These are phyloP conservation scores for Saccharomycopsis hybrid DNA, from an alignment of 1,139 yeast genomes.

Conservation along the genomic window DNA sequence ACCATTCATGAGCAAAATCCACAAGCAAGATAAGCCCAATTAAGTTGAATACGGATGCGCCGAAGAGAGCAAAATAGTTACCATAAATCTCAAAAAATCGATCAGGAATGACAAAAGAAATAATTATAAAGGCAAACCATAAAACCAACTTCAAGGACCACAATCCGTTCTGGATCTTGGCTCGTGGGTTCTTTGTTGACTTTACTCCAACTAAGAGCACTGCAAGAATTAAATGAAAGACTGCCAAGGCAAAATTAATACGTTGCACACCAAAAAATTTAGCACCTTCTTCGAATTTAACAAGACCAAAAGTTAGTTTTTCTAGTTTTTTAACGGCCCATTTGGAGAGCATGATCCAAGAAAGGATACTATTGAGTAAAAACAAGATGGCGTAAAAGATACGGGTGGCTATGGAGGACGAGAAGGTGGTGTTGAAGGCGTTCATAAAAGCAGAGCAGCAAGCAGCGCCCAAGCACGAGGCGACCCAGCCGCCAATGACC, in stretches of 20 bases:
- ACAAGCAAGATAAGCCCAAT: conserved; percentile 87
- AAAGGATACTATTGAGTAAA: conserved; percentile 67
- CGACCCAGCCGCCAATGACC: conserved; percentile 59
- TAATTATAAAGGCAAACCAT: conserved; percentile 51
- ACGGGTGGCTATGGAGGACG: conserved; percentile 73
- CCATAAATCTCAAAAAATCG: conserved; percentile 86
- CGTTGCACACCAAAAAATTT: conserved; percentile 94
- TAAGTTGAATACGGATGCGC: conserved; percentile 78
- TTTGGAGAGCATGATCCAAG: conserved; percentile 89
- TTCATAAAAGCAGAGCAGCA: conserved; percentile 64
- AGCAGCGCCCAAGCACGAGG: conserved; percentile 84
- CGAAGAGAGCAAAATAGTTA: conserved; percentile 76
- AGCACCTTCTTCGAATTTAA: conserved; percentile 76
- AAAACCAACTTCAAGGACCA: conserved; percentile 74
- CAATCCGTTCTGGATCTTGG: conserved; percentile 80
- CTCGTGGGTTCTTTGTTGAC: conserved; percentile 73
- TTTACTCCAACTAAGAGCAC: conserved; percentile 62
- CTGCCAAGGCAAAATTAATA: conserved; percentile 80
- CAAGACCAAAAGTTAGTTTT: conserved; percentile 61
- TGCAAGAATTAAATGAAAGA: conserved; percentile 70
- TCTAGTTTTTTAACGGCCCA: conserved; percentile 74
- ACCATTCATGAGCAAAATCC: conserved; percentile 99
- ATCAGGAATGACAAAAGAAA: conserved; percentile 80
- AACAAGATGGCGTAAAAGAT: conserved; percentile 78
- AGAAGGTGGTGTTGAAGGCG: conserved; percentile 43